A percentile compares a stretch with the other conserved stretches of the same genome.
Conservation (phyloP, 2,329 filamentous ascomycete genomes). For the Apiospora pterosperma region DNA sequence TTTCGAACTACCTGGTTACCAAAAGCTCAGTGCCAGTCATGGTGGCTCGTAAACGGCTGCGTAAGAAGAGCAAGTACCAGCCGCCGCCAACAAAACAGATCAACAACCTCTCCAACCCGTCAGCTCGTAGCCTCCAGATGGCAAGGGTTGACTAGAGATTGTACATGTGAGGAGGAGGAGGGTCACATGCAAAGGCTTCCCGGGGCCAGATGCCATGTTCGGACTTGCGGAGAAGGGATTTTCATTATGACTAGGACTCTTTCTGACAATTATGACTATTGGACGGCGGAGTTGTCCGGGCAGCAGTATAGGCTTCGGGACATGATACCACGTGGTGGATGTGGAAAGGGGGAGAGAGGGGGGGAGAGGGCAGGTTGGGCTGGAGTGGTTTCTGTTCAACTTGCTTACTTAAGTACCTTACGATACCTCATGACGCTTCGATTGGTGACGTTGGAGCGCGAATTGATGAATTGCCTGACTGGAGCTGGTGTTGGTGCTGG, state of each 20-base stretch:
- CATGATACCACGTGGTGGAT: not conserved
- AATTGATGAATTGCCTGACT: not conserved
- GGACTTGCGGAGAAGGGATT: not conserved
- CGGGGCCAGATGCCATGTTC: not conserved
- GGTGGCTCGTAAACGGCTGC: conserved; percentile 87
- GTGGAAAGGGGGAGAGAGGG: not conserved
- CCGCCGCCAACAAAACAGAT: conserved; percentile 68
- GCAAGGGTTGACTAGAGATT: conserved; percentile 67
- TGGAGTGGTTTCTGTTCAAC: not conserved
- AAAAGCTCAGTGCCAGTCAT: conserved; percentile 97
- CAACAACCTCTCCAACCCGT: conserved; percentile 76
- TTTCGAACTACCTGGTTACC: conserved; percentile 95
- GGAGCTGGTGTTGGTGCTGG: not conserved
- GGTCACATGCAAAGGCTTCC: not conserved
- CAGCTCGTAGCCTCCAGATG: conserved; percentile 61
- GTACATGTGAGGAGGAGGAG: not conserved
- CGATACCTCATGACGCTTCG: not conserved
- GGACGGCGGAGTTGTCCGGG: not conserved
- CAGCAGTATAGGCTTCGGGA: not conserved
- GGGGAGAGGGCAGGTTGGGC: not conserved
- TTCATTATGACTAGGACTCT: not conserved
- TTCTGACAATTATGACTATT: not conserved
- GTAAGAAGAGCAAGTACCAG: conserved; percentile 82
- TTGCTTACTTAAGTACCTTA: not conserved
- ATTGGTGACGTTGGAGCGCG: not conserved